Evolutionary conservation across 345 rosid species (phyloP).

Genomic region (Murraya paniculata): DNA sequence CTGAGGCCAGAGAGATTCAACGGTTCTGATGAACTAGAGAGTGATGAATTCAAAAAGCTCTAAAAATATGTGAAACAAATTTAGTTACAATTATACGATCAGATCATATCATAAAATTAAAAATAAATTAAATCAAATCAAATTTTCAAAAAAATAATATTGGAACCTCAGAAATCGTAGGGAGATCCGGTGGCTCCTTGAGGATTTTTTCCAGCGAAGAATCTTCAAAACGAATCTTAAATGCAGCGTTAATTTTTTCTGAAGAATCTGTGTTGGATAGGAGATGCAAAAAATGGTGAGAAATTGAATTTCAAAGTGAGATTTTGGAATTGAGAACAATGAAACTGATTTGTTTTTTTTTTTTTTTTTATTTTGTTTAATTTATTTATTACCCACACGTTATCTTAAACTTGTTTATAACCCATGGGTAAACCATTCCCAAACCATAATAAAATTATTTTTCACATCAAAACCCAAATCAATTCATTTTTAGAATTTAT

Average conservation of each 20-base stretch:
- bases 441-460: too few relatives aligned
- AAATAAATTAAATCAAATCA: too few relatives aligned
- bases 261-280: slow-evolving; percentile 5
- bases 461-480: too few relatives aligned
- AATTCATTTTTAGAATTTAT: too few relatives aligned
- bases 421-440: too few relatives aligned
- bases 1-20: not conserved
- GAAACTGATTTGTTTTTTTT: too few relatives aligned
- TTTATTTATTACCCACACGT: too few relatives aligned
- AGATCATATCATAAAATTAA: too few relatives aligned
- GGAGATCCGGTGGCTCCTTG: slow-evolving; percentile 18
- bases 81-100: too few relatives aligned
- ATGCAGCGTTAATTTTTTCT: slow-evolving; percentile 24
- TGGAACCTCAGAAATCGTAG: slow-evolving; percentile 14
- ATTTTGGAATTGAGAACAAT: not conserved
- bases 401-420: too few relatives aligned
- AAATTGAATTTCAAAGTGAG: not conserved
- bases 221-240: slow-evolving; percentile 5
- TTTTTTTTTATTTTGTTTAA: too few relatives aligned
- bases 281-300: not conserved
- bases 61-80: not conserved
- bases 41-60: slow-evolving; percentile 14
- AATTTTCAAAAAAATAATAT: not conserved
- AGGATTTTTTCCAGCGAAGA: slow-evolving; percentile 10
- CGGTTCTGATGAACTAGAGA: slow-evolving; percentile 3